These are phyloP conservation scores for Neurospora terricola DNA, from an alignment of 495 filamentous ascomycete species.

Conservation along the genomic window DNA sequence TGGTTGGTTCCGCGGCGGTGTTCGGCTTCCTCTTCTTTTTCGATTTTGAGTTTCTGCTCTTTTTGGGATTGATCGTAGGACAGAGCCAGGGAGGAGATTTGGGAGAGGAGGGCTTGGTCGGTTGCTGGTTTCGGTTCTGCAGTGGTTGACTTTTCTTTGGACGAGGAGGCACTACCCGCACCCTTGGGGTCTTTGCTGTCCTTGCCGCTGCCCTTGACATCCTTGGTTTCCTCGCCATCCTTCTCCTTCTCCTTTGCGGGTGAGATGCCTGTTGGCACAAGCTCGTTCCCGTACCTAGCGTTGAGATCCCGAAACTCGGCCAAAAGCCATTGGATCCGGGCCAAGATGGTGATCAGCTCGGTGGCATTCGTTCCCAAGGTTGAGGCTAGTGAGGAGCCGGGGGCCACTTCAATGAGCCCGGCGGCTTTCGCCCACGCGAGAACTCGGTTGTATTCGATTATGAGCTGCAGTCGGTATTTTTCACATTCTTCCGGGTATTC, in stretches of 20 bases:
- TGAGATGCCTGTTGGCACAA: background rate
- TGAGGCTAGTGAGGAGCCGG: slow-evolving; percentile 1
- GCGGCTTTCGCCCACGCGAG: slow-evolving; percentile 25
- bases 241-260: background rate
- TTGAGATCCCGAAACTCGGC: slow-evolving; percentile 24
- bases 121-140: too few species aligned
- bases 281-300: slow-evolving; percentile 21
- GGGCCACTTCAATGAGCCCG: slow-evolving; percentile 13
- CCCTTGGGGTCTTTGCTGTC: too few species aligned
- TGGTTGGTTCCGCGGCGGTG: slow-evolving; percentile 15
- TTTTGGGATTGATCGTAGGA: slow-evolving; percentile 14
- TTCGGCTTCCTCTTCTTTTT: slow-evolving; percentile 10
- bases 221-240: background rate
- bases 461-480: slow-evolving; percentile 23
- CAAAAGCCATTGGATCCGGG: slow-evolving; percentile 23
- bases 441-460: slow-evolving; percentile 27
- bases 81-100: slow-evolving; percentile 17
- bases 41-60: too few species aligned
- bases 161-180: background rate
- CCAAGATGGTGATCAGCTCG: slow-evolving; percentile 19
- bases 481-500: slow-evolving; percentile 24
- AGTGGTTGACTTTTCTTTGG: background rate
- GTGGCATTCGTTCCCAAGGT: slow-evolving; percentile 11
- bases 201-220: too few species aligned
- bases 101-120: background rate